Evolutionary conservation across 1,139 yeast genomes (phyloP).

Genomic region (Eremothecium sinecaudum): DNA sequence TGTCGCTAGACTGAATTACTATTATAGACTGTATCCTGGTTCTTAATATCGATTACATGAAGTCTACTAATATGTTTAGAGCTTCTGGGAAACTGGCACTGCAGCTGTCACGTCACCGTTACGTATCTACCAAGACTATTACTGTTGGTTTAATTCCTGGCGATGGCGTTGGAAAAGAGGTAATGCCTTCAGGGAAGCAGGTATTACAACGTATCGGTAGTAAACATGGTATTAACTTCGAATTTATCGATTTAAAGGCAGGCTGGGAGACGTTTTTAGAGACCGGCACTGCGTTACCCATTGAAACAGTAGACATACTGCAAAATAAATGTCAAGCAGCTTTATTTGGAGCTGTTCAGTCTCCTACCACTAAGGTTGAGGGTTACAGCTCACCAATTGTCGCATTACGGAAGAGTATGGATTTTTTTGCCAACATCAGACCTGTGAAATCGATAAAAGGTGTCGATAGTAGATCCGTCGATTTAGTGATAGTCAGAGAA

Average conservation of each 20-base stretch:
- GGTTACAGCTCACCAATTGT: conserved; percentile 98
- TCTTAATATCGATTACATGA: too few relatives aligned
- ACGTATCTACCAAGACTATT: conserved; percentile 19
- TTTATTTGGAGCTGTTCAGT: conserved; percentile 91
- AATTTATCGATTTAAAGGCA: conserved; percentile 81
- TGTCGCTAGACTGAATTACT: too few relatives aligned
- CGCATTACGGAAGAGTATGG: conserved; percentile 89
- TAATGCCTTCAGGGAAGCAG: conserved; percentile 87
- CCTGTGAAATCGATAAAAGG: conserved; percentile 92
- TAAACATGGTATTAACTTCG: conserved; percentile 65
- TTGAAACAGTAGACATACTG: conserved; percentile 75
- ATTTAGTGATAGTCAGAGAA: conserved; percentile 95
- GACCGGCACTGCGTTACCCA: conserved; percentile 93
- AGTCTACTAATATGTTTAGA: too few relatives aligned
- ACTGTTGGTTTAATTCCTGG: conserved; percentile 75
- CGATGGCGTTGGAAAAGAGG: conserved; percentile 97
- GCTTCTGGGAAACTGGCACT: too few relatives aligned
- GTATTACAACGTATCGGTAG: conserved; percentile 74
- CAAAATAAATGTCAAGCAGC: conserved; percentile 90
- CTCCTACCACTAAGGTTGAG: conserved; percentile 86
- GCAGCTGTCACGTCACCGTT: too few relatives aligned
- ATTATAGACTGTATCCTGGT: too few relatives aligned
- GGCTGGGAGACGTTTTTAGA: conserved; percentile 88
- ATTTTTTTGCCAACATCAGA: conserved; percentile 91
- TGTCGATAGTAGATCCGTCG: conserved; percentile 71